Percentiles rank a stretch among this genome's conserved stretches.
Conservation (phyloP, 2,329 filamentous ascomycete species). For the Acephala macrosclerotiorum region DNA sequence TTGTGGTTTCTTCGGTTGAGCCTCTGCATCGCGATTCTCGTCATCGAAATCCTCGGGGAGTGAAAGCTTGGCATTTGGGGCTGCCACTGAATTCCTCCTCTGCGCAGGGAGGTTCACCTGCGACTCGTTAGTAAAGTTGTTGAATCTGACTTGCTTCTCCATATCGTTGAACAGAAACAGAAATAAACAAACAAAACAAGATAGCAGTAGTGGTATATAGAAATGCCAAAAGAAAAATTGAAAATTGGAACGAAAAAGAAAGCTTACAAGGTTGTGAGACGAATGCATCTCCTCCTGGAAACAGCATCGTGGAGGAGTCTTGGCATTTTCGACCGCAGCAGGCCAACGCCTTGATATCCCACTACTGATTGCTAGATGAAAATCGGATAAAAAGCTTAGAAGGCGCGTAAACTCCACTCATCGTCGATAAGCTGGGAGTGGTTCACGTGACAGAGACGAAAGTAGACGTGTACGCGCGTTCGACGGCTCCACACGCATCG, state of each 20-base stretch:
- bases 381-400: not conserved
- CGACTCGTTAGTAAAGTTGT: conserved; percentile 10
- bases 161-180: not conserved
- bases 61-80: not conserved
- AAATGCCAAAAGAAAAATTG: not conserved
- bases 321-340: not conserved
- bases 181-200: conserved; percentile 8
- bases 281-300: not conserved
- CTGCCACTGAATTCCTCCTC: not conserved
- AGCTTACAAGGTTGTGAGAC: not conserved
- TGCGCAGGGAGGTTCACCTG: not conserved
- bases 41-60: not conserved
- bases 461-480: not conserved
- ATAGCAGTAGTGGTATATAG: not conserved
- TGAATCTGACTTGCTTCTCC: conserved; percentile 3
- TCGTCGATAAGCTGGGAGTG: not conserved
- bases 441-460: not conserved
- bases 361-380: not conserved
- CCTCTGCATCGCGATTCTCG: conserved; percentile 2
- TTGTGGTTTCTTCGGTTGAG: conserved; percentile 28
- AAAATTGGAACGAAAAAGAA: not conserved
- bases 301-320: not conserved
- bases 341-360: not conserved
- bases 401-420: not conserved
- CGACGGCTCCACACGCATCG: not conserved